Evolutionary conservation across 192 early-diverging fungal species (phyloP), one percentile per base, ranked within the genome.

Genomic region (Haplosporangium gracile): DNA sequence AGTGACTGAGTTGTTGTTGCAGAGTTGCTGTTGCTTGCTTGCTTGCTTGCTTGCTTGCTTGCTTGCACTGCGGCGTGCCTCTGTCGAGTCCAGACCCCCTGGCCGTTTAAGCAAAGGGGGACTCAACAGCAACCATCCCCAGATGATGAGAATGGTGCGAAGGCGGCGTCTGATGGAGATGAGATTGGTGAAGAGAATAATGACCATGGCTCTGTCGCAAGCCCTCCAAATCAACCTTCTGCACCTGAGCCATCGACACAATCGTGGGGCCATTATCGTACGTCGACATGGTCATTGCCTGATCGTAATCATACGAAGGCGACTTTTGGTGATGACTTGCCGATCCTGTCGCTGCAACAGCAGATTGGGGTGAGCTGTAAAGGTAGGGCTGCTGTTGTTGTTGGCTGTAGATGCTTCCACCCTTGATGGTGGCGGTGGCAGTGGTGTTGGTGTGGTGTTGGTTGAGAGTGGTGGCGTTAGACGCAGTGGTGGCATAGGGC

Each of bases 141-240:
- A 85, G 7, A 70, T 78, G 77, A 68, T 75, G 82, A 16, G 82
- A 75, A 70, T 79, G 42, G 42, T 43, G 77, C 18, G 70, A 7
- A 24, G 71, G 77, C 26, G 65, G 47, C 24, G 70, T 29, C 4
- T 60, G 78, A 22, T 70, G 36, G 13, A 51, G 80, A 32, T 68
- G 74, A 29, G 36, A 36, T 36, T 43, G 57, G 20, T 18, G 68
- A 49, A 11, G 68, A 22, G 45, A 75, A 47, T 75, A 72, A 53
- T 81, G 79, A 32, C 57, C 40, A 68, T 77, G 81, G 18, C 34
- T 68, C 43, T 82, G 74, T 77, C 81, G 71, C 42, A 86, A 76
- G 2, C 84, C 84, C n/a, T 86, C 84, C 40, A 86, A 57, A 78
- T 86, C 84, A 9, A 80, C 84, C 43, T 77, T 80, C 60, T 86